A percentile compares a stretch with the other conserved stretches of the same genome.
phyloP scores from a whole-genome alignment of 2,329 filamentous ascomycete species.

The Fusarium anthophilum region DNA sequence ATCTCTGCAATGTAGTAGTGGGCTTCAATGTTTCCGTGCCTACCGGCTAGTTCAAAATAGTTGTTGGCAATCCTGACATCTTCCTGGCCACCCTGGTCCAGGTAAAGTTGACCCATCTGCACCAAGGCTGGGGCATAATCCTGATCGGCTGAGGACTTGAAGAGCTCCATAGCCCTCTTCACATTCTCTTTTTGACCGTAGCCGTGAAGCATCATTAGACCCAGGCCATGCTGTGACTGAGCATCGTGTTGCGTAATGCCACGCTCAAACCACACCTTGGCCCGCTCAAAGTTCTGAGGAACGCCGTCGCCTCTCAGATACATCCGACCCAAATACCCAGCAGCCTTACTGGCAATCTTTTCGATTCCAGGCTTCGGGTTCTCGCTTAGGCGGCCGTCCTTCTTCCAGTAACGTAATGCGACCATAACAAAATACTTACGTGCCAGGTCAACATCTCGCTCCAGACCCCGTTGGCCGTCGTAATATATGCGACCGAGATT shows the following conservation, averaged over 20 bases:
- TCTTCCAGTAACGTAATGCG: constrained; percentile 81
- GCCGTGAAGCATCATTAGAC: constrained; percentile 84
- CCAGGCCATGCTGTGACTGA: constrained; percentile 85
- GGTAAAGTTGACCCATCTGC: constrained; percentile 81
- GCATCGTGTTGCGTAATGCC: constrained; percentile 80
- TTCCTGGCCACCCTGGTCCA: constrained; percentile 78
- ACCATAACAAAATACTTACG: constrained; percentile 84
- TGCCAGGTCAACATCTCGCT: constrained; percentile 76
- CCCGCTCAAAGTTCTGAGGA: constrained; percentile 79
- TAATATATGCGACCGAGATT: constrained; percentile 88
- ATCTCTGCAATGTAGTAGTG: constrained; percentile 94
- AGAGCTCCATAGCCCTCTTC: constrained; percentile 76
- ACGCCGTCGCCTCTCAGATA: constrained; percentile 88
- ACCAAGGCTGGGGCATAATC: constrained; percentile 84
- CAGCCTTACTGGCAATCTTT: constrained; percentile 82
- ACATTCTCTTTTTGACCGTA: constrained; percentile 76
- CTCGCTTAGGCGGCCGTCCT: constrained; percentile 77
- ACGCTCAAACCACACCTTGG: constrained; percentile 83
- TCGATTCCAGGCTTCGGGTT: constrained; percentile 77
- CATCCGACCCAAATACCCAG: constrained; percentile 89
- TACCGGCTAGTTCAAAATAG: constrained; percentile 87
- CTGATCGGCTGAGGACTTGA: constrained; percentile 82
- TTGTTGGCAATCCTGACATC: constrained; percentile 81
- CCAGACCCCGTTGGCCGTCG: constrained; percentile 80
- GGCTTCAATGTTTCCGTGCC: constrained; percentile 86